phyloP scores from a whole-genome alignment of 768 basidiomycete species.

The Russula sp. region DNA sequence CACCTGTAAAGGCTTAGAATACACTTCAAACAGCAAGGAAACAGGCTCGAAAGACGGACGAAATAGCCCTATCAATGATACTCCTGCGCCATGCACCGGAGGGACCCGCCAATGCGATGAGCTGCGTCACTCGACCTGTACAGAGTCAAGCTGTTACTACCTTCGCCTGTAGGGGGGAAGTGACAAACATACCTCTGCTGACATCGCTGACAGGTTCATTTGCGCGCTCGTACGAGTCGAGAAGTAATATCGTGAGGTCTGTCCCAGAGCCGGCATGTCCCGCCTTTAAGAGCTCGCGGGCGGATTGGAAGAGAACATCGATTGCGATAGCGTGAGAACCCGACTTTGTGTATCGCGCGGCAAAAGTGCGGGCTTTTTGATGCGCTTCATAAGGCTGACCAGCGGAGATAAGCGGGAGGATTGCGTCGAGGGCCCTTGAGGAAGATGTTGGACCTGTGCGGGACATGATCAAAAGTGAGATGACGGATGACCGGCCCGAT shows the following conservation, averaged over 20 bases:
- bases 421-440: slow-evolving; percentile 65
- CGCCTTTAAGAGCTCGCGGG: slow-evolving; percentile 80
- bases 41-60: slow-evolving; percentile 46
- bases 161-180: background rate
- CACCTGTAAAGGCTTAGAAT: slow-evolving; percentile 48
- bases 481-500: slow-evolving; percentile 4
- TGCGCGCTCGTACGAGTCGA: slow-evolving; percentile 79
- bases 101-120: slow-evolving; percentile 80
- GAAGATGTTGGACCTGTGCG: slow-evolving; percentile 35
- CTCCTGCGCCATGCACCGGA: slow-evolving; percentile 87
- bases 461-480: background rate
- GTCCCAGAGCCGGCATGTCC: slow-evolving; percentile 87
- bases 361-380: slow-evolving; percentile 94
- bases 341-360: slow-evolving; percentile 79
- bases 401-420: slow-evolving; percentile 61
- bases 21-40: slow-evolving; percentile 8
- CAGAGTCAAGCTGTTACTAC: background rate
- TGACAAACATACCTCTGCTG: slow-evolving; percentile 57
- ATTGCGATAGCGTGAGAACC: slow-evolving; percentile 80
- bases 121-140: slow-evolving; percentile 80
- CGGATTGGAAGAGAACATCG: slow-evolving; percentile 88
- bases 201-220: slow-evolving; percentile 69
- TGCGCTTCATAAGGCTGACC: slow-evolving; percentile 88
- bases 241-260: slow-evolving; percentile 72
- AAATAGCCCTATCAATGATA: slow-evolving; percentile 74